These are phyloP conservation scores for Teratosphaeriaceae sp. DNA, from an alignment of 2,329 filamentous ascomycete species.

Conservation along the genomic window DNA sequence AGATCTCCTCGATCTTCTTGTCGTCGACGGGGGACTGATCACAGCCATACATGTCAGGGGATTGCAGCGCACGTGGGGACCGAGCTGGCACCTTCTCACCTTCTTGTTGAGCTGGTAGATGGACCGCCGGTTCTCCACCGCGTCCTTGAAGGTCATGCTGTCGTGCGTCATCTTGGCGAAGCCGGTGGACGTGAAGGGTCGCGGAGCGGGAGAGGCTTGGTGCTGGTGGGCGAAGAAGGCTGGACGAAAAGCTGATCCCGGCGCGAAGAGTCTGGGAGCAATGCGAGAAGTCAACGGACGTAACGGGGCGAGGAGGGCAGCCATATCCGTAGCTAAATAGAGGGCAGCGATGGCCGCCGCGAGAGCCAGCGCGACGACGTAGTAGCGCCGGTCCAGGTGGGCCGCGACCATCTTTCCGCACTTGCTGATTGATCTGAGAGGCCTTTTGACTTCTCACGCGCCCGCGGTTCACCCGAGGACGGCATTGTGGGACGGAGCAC, in stretches of 20 bases:
- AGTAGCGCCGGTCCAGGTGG: neutral
- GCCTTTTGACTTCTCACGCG: too few species aligned
- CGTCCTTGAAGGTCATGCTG: constrained; percentile 49
- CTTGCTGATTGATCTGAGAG: neutral
- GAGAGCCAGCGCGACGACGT: neutral
- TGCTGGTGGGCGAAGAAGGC: neutral
- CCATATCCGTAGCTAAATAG: constrained; percentile 1
- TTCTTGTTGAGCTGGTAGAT: constrained; percentile 43
- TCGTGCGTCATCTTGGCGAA: constrained; percentile 34
- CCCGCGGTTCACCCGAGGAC: too few species aligned
- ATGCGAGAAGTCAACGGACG: neutral
- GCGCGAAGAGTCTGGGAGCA: neutral
- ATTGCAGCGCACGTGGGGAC: too few species aligned
- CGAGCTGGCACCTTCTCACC: too few species aligned
- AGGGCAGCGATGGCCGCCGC: neutral
- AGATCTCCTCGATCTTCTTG: constrained; percentile 60
- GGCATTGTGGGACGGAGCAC: too few species aligned
- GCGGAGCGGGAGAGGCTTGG: too few species aligned
- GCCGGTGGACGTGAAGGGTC: constrained; percentile 9
- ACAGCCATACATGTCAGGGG: too few species aligned
- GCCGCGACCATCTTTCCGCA: neutral
- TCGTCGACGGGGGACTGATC: constrained; percentile 66
- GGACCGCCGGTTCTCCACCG: constrained; percentile 61
- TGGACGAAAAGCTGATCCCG: too few species aligned
- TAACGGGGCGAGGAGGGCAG: neutral